Evolutionary conservation across 176 grass and related monocot species (phyloP).

Genomic region (Themeda triandra): DNA sequence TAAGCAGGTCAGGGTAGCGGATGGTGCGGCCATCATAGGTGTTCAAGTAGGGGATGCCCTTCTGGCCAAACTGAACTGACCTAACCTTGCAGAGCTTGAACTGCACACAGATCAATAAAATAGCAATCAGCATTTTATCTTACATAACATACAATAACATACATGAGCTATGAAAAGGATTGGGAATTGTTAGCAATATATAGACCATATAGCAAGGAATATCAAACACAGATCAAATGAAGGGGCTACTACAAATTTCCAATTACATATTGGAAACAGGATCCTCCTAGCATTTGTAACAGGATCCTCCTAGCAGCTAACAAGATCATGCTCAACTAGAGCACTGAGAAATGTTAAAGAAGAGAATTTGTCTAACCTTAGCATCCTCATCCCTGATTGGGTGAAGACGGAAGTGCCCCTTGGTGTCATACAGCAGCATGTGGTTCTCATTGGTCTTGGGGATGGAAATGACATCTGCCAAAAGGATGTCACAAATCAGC

Average conservation of each 20-base stretch:
- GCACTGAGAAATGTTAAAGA: not conserved
- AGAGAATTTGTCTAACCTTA: not conserved
- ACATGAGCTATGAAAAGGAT: too few relatives aligned
- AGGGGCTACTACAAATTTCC: too few relatives aligned
- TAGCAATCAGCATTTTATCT: not conserved
- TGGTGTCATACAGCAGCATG: not conserved
- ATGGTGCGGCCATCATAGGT: constrained; percentile 49
- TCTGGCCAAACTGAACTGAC: constrained; percentile 52
- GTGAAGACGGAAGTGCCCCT: not conserved
- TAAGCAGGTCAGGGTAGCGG: constrained; percentile 46
- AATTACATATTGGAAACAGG: not conserved
- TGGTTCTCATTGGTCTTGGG: not conserved
- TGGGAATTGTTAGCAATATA: not conserved
- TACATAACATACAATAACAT: too few relatives aligned
- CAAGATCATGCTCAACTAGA: not conserved
- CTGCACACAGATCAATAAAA: not conserved
- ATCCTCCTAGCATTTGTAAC: too few relatives aligned
- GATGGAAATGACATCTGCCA: not conserved
- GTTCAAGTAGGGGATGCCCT: constrained; percentile 52
- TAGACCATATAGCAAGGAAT: not conserved
- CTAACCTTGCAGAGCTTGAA: constrained; percentile 52
- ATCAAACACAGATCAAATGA: not conserved
- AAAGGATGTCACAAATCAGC: not conserved
- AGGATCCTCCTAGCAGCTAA: not conserved
- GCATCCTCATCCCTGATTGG: not conserved